Percentiles rank a stretch among this genome's conserved stretches.
Conservation (phyloP, 2,329 filamentous ascomycete genomes). For the Ophiocordyceps unilateralis region DNA sequence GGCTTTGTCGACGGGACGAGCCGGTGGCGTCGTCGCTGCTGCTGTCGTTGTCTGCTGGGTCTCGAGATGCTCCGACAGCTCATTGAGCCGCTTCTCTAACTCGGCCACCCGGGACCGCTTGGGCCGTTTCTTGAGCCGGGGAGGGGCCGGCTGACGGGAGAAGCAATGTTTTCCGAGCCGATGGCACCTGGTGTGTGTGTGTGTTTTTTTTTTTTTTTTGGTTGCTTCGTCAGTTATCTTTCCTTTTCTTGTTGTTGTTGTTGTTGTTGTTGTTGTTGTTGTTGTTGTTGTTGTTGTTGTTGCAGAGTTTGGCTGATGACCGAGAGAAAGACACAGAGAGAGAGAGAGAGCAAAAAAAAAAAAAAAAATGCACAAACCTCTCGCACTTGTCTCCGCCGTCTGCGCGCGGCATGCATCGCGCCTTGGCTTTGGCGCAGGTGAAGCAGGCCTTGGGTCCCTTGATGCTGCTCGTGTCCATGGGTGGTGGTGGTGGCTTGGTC, state of each 20-base stretch:
- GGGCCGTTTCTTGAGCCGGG: constrained; percentile 26
- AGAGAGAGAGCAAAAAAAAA: not conserved
- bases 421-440: constrained; percentile 34
- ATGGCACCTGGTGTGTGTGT: too few species aligned
- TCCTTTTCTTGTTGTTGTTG: too few species aligned
- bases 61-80: constrained; percentile 28
- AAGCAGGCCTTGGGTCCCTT: constrained; percentile 31
- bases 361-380: constrained; percentile 16
- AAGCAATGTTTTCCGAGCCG: constrained; percentile 29
- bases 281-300: too few species aligned
- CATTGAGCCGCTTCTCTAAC: constrained; percentile 30
- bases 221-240: too few species aligned
- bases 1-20: not conserved
- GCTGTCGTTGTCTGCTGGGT: constrained; percentile 3
- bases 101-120: constrained; percentile 32
- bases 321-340: not conserved
- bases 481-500: not conserved
- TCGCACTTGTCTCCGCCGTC: constrained; percentile 25
- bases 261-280: too few species aligned
- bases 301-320: too few species aligned
- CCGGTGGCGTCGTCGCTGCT: not conserved
- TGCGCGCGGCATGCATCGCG: constrained; percentile 27
- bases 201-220: too few species aligned
- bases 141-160: constrained; percentile 28
- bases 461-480: too few species aligned